A percentile compares a stretch with the other conserved stretches of the same genome.
These are phyloP conservation scores for Batrachochytrium dendrobatidis DNA, from an alignment of 371 early-diverging fungal genomes.

Conservation along the genomic window DNA sequence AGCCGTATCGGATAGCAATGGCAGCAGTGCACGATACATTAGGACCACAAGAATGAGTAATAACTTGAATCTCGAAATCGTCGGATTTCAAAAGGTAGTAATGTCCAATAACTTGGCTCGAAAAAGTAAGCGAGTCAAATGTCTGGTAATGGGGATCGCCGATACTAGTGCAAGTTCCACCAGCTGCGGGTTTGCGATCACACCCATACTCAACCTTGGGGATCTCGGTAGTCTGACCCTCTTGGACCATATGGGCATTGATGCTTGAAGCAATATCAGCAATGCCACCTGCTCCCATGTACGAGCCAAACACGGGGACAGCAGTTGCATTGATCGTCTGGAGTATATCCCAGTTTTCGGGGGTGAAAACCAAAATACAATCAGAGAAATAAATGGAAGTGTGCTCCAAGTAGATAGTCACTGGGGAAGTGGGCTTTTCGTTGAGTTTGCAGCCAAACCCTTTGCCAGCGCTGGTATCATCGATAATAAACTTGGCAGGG, in stretches of 20 bases:
- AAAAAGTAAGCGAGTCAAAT: background rate
- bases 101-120: background rate
- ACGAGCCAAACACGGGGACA: background rate
- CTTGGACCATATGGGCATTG: background rate
- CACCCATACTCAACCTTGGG: background rate
- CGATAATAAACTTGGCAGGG: too few species aligned
- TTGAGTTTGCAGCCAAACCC: background rate
- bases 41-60: background rate
- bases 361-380: background rate
- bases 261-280: background rate
- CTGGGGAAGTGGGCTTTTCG: background rate
- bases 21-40: constrained; percentile 8
- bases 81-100: background rate
- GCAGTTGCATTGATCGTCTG: background rate
- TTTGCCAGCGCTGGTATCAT: too few species aligned
- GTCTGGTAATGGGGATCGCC: background rate
- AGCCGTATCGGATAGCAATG: constrained; percentile 10
- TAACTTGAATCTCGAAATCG: background rate
- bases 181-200: background rate
- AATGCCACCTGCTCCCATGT: too few species aligned
- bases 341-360: background rate
- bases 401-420: background rate
- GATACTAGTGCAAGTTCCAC: background rate
- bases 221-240: background rate
- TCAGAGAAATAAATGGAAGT: background rate